Conservation (phyloP, 2,329 filamentous ascomycete species). For the Plectosphaerella cucumerina region DNA sequence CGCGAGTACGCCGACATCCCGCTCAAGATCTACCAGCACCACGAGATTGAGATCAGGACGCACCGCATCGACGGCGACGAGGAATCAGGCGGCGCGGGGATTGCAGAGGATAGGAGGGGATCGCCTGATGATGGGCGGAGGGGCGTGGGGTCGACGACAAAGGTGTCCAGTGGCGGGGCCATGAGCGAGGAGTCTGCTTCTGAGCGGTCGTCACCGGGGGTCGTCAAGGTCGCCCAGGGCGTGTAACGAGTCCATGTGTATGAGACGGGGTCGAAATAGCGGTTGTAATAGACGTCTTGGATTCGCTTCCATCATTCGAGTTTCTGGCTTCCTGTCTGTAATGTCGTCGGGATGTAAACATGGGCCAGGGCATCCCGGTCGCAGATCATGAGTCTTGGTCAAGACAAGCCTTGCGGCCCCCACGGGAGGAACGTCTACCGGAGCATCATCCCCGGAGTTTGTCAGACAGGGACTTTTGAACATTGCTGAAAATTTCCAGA, state of each 20-base stretch:
- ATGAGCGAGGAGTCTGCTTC: neutral
- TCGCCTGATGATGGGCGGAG: neutral
- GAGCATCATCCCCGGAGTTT: no score
- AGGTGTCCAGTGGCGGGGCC: neutral
- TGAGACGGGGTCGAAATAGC: no score
- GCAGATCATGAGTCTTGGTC: no score
- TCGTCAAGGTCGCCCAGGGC: constrained; percentile 1
- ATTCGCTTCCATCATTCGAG: no score
- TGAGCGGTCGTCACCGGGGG: neutral
- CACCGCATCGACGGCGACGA: neutral
- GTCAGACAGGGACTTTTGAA: neutral
- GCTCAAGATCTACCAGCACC: constrained; percentile 31
- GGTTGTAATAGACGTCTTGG: no score
- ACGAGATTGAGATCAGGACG: constrained; percentile 24
- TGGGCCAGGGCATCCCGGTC: no score
- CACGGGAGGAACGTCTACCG: no score
- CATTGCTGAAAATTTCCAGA: neutral
- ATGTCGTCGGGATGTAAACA: no score
- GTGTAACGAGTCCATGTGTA: neutral
- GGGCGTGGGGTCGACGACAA: neutral
- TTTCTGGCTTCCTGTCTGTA: no score
- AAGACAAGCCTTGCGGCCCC: no score
- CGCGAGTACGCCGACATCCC: constrained; percentile 21
- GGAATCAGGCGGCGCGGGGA: neutral
- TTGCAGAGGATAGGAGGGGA: neutral